Base-by-base conservation (phyloP, 2,329 filamentous ascomycete genomes). In the Aspergillus chevalieri region DNA sequence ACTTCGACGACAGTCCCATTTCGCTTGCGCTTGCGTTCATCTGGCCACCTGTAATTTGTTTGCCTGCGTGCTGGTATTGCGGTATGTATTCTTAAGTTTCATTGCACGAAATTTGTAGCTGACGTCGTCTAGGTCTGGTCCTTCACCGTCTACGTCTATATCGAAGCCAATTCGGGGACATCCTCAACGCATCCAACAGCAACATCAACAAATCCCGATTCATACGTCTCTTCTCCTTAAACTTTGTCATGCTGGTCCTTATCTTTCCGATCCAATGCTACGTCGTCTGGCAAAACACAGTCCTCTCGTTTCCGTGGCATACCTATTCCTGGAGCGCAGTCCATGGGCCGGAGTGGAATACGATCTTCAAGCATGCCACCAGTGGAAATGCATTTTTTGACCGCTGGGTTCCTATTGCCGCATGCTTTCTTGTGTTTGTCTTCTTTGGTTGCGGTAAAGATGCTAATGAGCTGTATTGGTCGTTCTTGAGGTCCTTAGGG, bases 361-460 rank as follows among this genome's bases (percentile, higher is more conserved):
- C 59, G 1, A 77, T 84, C 52, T 53, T 73, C 24, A 76, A 74
- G 51, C 61, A 78, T 2, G 74, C 76, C 2, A 68, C 73, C 19
- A 34, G 67, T 38, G 74, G 78, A 33, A 8, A 54, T 2, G 67
- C 79, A 36, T 63, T 71, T 41, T 78, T 78, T 51, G 79, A 84
- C 59, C 75, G 78, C 26, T 87, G 81, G 80, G 71, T 79, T 17
- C 75, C 78, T 43, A 68, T 85, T 8, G 73, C 61, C 0, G 70
- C 75, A 3, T 80, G 78, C 0, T 74, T 79, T 51, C 50, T 82
- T 22, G 66, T 81, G 10, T 86, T 86, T 60, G 47, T 78, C n/a
- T 79, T 84, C 58, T 86, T 86, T 55, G 84, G 84, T 7, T 76
- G 82, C 14, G 84, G 83, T 26, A 71, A 70, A 22, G 84, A 87